phyloP scores from a whole-genome alignment of 371 early-diverging fungal genomes.

The Apophysomyces ossiformis region DNA sequence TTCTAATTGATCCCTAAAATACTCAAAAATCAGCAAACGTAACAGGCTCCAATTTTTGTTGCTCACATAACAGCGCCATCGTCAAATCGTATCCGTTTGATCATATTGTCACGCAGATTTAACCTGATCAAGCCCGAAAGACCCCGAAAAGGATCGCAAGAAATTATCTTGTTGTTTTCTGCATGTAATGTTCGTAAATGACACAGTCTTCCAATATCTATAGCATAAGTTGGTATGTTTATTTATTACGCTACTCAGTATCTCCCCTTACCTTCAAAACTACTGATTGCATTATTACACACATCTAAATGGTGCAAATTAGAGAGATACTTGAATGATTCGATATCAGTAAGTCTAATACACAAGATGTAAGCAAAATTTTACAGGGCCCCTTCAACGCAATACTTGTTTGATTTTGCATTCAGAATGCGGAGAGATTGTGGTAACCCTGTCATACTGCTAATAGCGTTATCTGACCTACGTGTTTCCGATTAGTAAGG shows the following conservation, averaged over 20 bases:
- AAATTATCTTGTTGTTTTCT: constrained; percentile 49
- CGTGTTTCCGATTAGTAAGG: not conserved
- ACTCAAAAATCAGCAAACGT: not conserved
- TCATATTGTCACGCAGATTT: constrained; percentile 47
- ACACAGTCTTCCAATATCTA: constrained; percentile 23
- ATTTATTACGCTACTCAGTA: constrained; percentile 1
- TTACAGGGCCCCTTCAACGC: too few relatives aligned
- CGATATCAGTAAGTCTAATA: constrained; percentile 41
- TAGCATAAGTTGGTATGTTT: not conserved
- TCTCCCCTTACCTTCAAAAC: constrained; percentile 40
- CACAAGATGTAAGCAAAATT: not conserved
- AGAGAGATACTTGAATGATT: constrained; percentile 37
- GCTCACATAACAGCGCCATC: constrained; percentile 38
- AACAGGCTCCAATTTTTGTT: not conserved
- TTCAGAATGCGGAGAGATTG: constrained; percentile 31
- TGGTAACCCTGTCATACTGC: constrained; percentile 32
- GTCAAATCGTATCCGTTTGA: constrained; percentile 44
- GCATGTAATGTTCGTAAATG: constrained; percentile 54
- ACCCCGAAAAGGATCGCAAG: constrained; percentile 42
- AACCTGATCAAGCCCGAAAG: constrained; percentile 46
- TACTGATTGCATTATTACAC: constrained; percentile 50
- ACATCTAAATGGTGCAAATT: constrained; percentile 55
- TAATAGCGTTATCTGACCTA: constrained; percentile 48
- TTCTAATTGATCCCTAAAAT: constrained; percentile 47
- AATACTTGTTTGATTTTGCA: constrained; percentile 40